Evolutionary conservation across 2,329 filamentous ascomycete species (phyloP), one percentile per base, ranked within the genome.

Genomic region (Colletotrichum tanaceti): DNA sequence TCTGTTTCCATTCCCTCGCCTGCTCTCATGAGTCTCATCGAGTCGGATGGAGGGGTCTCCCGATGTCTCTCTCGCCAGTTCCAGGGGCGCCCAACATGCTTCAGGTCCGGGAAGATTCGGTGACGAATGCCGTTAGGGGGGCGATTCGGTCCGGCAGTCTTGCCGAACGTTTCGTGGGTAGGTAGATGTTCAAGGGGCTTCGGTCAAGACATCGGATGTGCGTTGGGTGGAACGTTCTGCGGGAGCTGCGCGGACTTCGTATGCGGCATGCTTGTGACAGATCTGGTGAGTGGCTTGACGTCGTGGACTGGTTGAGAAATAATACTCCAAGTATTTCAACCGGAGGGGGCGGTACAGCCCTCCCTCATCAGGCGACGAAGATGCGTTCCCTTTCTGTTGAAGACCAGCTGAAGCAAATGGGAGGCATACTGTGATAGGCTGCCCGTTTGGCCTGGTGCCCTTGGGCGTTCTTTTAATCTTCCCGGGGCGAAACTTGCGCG

Each of bases 41-140:
- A 59, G 32, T 49, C n/a, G 44, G 57, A 28, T 49, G 22, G 43
- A 18, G 22, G 32, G 32, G 32, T 7, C 7, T 35, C 18, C 28
- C 43, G 35, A n/a, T 59, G 44, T 59, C 57, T 59, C 20, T 59
- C 57, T 59, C 20, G 57, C 32, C 14, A 38, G 18, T 16, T 18
- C 46, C 16, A 47, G 43, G 44, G 57, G 20, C 55, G 20, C 57
- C 44, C 57, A 49, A 49, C 57, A 16, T 22, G 57, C 57, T 28
- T 18, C 32, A 39, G 14, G 20, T 47, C 28, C 18, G 44, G 28
- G 38, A 13, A 28, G 32, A 39, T 22, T 22, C 20, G 39, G 43
- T n/a, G 44, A 32, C 16, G n/a, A n/a, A 14, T 35, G 20, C 44
- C 28, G 44, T 22, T 35, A 35, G 32, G 57, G 44, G 43, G 9